These are phyloP conservation scores for Trichoderma guizhouense DNA, from an alignment of 2,329 filamentous ascomycete species.

Conservation along the genomic window DNA sequence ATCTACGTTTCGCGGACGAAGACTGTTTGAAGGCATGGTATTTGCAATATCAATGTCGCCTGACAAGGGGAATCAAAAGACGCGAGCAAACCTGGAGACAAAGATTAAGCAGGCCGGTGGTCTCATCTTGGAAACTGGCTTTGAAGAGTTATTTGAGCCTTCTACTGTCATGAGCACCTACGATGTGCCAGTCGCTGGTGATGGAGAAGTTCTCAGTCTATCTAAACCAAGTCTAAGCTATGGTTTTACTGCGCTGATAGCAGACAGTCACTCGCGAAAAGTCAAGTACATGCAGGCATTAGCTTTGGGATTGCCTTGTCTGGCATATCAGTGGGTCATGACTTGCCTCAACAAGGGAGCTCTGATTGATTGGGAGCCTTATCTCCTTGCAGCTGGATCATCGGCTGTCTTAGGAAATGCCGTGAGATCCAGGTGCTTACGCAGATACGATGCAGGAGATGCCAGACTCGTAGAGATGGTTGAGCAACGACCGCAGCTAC, in stretches of 20 bases:
- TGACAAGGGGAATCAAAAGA: slow-evolving; percentile 36
- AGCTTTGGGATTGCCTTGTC: slow-evolving; percentile 81
- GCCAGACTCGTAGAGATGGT: slow-evolving; percentile 59
- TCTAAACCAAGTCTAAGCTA: slow-evolving; percentile 49
- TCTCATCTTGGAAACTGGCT: slow-evolving; percentile 67
- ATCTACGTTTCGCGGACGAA: slow-evolving; percentile 26
- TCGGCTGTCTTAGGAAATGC: slow-evolving; percentile 74
- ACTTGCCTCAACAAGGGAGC: slow-evolving; percentile 61
- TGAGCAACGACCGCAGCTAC: slow-evolving; percentile 55
- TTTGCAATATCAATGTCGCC: slow-evolving; percentile 77
- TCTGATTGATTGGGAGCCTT: slow-evolving; percentile 72
- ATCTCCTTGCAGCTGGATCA: slow-evolving; percentile 81
- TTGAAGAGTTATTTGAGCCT: slow-evolving; percentile 72
- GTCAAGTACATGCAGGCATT: slow-evolving; percentile 94
- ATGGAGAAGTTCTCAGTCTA: slow-evolving; percentile 47
- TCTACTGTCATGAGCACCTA: slow-evolving; percentile 34
- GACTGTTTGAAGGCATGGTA: slow-evolving; percentile 74
- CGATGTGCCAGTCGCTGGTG: slow-evolving; percentile 30
- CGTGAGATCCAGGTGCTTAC: slow-evolving; percentile 68
- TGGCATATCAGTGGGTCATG: slow-evolving; percentile 77
- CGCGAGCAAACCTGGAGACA: slow-evolving; percentile 49
- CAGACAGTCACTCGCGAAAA: slow-evolving; percentile 80
- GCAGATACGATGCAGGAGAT: slow-evolving; percentile 54
- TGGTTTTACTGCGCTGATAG: slow-evolving; percentile 81
- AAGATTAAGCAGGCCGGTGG: slow-evolving; percentile 72